Base-by-base conservation (phyloP, 768 basidiomycete genomes). In the Termitomyces bulborhizus region DNA sequence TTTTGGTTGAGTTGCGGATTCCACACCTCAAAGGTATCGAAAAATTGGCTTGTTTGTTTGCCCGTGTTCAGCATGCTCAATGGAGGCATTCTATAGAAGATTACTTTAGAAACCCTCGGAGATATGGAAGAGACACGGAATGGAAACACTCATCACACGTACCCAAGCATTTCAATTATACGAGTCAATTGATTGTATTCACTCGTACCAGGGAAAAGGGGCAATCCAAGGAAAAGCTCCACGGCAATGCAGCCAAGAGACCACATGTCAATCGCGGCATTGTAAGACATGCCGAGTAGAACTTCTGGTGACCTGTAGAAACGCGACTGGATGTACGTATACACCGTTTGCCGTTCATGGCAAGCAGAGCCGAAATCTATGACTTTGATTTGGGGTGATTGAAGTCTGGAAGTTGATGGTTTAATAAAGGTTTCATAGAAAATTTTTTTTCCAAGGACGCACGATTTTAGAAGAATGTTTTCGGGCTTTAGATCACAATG, bases 341-440 rank as follows among this genome's bases (percentile, higher is more conserved):
- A 99, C 42, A 98, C 94, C n/a, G 96, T 99, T 71, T 98, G 95
- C 63, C 92, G 87, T 73, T 98, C 97, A 68, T 98, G 95, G 68
- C 97, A 99, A 16, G 97, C 94, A 4, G 95, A 98, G 41, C 97
- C 97, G 73, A 98, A 98, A 74, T 98, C 96, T 67, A 99, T 98
- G 51, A 99, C 90, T 73, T 98, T 98, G 76, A 98, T 98, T 71
- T 93, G 88, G 3, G 96, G 96, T 9, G 95, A 93, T 78, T 96
- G 94, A 36, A 99, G 79, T 18, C 94, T 97, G 55, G 18, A 56
- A 34, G 6, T 47, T 40, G 27, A 9, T 32, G 7, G 2, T 5
- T 48, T 5, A 13, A 41, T 56, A n/a, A 55, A 48, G 24, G 54
- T 56, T 26, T 36, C 49, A 42, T 36, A 36, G 51, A 39, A 32